Base-by-base conservation (phyloP, 192 early-diverging fungal genomes). In the Coemansia sp. region DNA sequence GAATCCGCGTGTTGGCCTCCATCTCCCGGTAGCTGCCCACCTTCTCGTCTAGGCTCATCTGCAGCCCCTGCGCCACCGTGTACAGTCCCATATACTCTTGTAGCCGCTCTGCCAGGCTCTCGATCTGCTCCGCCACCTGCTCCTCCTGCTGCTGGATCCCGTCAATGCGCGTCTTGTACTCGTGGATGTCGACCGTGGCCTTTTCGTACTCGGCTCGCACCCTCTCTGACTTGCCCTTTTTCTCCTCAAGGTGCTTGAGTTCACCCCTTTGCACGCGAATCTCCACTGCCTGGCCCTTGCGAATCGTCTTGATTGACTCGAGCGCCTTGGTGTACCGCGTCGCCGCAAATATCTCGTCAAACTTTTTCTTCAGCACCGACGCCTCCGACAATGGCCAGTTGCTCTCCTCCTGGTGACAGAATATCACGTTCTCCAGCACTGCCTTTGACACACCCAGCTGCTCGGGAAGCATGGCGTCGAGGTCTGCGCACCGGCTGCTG, bases 401-500 rank as follows among this genome's bases (percentile, higher is more conserved):
- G 41, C 91, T 90, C 3, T 99, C 96, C 70, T 99, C 97, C 79
- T 99, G 97, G 68, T 98, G 95, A 72, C 95, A 97, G 62, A 99
- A 98, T 17, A 99, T 96, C 41, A 99, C 97, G 70, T 94, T 95
- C 56, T 99, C 95, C 27, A 99, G 69, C 34, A 99, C 93, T 0
- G 97, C 88, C 57, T 85, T 84, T 24, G 92, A 89, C 9, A 97
- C 93, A 6, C 97, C 97, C 10, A 99, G 78, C 57, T 94, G 90
- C 32, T 83, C 62, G 0, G 94, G 88, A 22, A 99, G 69, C 62
- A 90, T 89, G 1, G 83, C 71, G 74, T 99, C 94, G 10, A 99
- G 53, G 33, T 97, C 95, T 8, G 92, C 84, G 60, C 91, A 95
- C 22, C 87, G 84, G 22, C 80, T 86, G 54, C 88, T 95, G 56